These are phyloP conservation scores for Epichloe sp. DNA, from an alignment of 2,329 filamentous ascomycete genomes.

Conservation along the genomic window DNA sequence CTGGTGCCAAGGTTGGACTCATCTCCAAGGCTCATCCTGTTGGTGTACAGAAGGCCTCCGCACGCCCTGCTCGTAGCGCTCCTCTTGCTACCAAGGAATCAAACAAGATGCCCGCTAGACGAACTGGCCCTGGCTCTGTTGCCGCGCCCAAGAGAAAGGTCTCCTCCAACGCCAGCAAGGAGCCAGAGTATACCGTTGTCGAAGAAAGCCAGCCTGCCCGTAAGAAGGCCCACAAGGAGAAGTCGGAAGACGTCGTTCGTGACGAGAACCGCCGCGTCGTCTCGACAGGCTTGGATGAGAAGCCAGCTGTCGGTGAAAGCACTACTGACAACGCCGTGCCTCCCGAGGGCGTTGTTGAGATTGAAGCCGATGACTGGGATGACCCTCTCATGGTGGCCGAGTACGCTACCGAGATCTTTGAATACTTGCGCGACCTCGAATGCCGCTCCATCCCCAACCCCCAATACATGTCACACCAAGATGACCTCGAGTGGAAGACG, in stretches of 20 bases:
- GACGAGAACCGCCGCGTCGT: constrained; percentile 30
- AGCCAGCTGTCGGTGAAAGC: constrained; percentile 6
- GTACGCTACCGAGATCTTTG: constrained; percentile 94
- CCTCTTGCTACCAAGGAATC: constrained; percentile 51
- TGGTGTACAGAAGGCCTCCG: constrained; percentile 62
- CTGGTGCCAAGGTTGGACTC: constrained; percentile 49
- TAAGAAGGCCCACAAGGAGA: constrained; percentile 45
- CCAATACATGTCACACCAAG: constrained; percentile 89
- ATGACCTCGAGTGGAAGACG: constrained; percentile 96
- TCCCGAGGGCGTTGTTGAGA: background rate
- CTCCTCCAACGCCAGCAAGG: constrained; percentile 34
- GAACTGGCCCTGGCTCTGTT: constrained; percentile 56
- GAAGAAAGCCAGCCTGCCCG: constrained; percentile 56
- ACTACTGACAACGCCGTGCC: background rate
- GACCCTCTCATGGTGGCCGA: constrained; percentile 97
- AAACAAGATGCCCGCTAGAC: constrained; percentile 61
- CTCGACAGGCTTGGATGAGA: constrained; percentile 17
- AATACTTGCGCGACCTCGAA: constrained; percentile 85
- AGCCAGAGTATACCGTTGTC: constrained; percentile 38
- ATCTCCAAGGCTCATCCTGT: constrained; percentile 73
- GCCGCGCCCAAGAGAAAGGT: constrained; percentile 58
- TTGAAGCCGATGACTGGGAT: constrained; percentile 78
- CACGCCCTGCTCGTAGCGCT: constrained; percentile 45
- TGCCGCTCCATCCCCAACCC: constrained; percentile 69
- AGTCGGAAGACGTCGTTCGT: constrained; percentile 21